Percentiles rank a stretch among this genome's conserved stretches.
Evolutionary conservation across 371 early-diverging fungal species (phyloP).

Genomic region (Mucor saturninus): DNA sequence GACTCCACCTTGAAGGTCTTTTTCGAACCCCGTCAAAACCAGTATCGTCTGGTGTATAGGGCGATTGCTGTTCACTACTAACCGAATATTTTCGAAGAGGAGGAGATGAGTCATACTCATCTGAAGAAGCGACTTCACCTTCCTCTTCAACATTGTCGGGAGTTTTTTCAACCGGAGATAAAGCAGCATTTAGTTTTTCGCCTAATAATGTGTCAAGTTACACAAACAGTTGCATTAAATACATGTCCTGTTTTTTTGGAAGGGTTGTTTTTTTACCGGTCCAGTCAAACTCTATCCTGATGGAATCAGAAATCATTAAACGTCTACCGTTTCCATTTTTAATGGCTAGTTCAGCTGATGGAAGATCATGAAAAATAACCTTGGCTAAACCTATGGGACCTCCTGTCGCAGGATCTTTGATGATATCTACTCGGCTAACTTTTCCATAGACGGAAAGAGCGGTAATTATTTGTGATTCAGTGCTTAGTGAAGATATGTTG

Average conservation of each 20-base stretch:
- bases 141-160: neutral
- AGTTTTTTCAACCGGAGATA: slow-evolving; percentile 10
- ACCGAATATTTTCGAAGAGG: neutral
- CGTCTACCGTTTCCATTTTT: slow-evolving; percentile 57
- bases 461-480: slow-evolving; percentile 43
- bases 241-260: neutral
- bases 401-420: slow-evolving; percentile 51
- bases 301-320: slow-evolving; percentile 47
- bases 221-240: slow-evolving; percentile 1
- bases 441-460: slow-evolving; percentile 56
- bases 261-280: slow-evolving; percentile 43
- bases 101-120: neutral
- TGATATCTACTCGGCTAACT: slow-evolving; percentile 51
- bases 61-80: too few relatives aligned
- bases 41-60: neutral
- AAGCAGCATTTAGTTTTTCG: slow-evolving; percentile 4
- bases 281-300: slow-evolving; percentile 62
- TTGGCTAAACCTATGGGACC: slow-evolving; percentile 51
- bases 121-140: neutral
- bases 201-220: neutral
- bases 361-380: slow-evolving; percentile 39
- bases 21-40: neutral
- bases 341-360: slow-evolving; percentile 48
- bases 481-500: slow-evolving; percentile 39
- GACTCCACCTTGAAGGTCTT: neutral